Conservation (phyloP, 805 yeast genomes). For the Vanderwaltozyma verrucispora region DNA sequence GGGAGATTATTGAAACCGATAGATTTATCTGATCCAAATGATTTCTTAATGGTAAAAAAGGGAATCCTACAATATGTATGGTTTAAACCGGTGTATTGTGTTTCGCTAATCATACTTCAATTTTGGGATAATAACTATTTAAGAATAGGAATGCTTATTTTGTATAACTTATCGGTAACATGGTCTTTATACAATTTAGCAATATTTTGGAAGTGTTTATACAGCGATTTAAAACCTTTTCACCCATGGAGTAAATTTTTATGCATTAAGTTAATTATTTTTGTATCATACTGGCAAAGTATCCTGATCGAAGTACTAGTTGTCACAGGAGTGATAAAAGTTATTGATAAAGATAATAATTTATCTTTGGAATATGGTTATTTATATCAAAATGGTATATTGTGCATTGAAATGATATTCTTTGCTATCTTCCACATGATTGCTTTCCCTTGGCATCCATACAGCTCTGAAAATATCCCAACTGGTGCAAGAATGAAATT, state of each 20-base stretch:
- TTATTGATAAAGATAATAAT: conserved; percentile 17
- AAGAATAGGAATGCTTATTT: conserved; percentile 38
- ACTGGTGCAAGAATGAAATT: conserved; percentile 58
- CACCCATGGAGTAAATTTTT: conserved; percentile 88
- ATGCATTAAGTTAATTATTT: conserved; percentile 86
- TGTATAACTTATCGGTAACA: conserved; percentile 74
- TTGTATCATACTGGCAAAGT: conserved; percentile 98
- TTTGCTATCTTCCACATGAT: conserved; percentile 85
- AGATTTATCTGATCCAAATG: conserved; percentile 79
- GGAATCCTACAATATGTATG: conserved; percentile 91
- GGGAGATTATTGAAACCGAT: conserved; percentile 43
- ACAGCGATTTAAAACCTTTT: conserved; percentile 62
- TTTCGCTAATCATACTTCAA: conserved; percentile 38
- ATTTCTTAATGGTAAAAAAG: conserved; percentile 66
- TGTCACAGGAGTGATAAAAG: conserved; percentile 34
- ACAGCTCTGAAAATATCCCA: conserved; percentile 48
- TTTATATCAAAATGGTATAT: conserved; percentile 62
- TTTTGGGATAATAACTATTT: conserved; percentile 38
- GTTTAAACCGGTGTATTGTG: conserved; percentile 78
- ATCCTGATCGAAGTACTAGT: conserved; percentile 44
- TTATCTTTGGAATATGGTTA: conserved; percentile 35
- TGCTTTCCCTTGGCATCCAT: conserved; percentile 74
- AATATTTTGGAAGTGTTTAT: conserved; percentile 86
- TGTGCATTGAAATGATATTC: conserved; percentile 75
- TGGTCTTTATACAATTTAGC: conserved; percentile 78